Evolutionary conservation across 176 grass and related monocot genomes (phyloP), one percentile per base, ranked within the genome.

Genomic region (Rhynchospora breviuscula): DNA sequence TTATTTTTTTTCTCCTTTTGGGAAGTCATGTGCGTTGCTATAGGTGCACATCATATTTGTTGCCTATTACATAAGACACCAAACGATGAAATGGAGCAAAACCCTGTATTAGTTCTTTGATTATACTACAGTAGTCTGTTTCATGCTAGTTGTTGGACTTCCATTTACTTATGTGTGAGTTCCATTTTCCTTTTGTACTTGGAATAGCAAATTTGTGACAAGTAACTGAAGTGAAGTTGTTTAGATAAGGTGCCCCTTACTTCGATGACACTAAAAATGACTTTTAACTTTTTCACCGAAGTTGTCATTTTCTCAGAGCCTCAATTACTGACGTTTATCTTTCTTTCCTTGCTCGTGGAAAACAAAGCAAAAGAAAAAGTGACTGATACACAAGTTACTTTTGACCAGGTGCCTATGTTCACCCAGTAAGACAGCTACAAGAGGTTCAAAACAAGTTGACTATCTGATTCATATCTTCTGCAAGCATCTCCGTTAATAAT

Each of bases 391-490:
- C 10, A 81, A 62, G 58, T 82, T 81, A 78, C 23, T 90, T 17
- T 67, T 91, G 44, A 51, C 45, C 87, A 99, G 97, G 85, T 99
- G 97, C 61, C 88, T 99, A 84, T 99, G 91, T 85, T 87, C 97
- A 59, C 93, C 96, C 57, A 93, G 87, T 88, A 92, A 87, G 72
- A 88, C 91, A 73, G 91, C 91, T 49, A 86, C 83, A 79, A 99
- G 92, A 90, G 93, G 93, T 80, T 85, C 93, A 70, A 86, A 80
- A 70, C 83, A 93, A 81, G 59, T 99, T 49, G 93, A 93, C 63
- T 74, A 89, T 89, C 88, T 99, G 19, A 81, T 99, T 81, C 92
- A 90, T 60, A 70, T 99, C 87, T 99, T 99, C 81, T 96, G 89
- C 86, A 95, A 91, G 87, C 93, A 92, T 99, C 89, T 99, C 8